A percentile compares a stretch with the other conserved stretches of the same genome.
Evolutionary conservation across 805 yeast species (phyloP).

Genomic region (Metschnikowia lochheadii): DNA sequence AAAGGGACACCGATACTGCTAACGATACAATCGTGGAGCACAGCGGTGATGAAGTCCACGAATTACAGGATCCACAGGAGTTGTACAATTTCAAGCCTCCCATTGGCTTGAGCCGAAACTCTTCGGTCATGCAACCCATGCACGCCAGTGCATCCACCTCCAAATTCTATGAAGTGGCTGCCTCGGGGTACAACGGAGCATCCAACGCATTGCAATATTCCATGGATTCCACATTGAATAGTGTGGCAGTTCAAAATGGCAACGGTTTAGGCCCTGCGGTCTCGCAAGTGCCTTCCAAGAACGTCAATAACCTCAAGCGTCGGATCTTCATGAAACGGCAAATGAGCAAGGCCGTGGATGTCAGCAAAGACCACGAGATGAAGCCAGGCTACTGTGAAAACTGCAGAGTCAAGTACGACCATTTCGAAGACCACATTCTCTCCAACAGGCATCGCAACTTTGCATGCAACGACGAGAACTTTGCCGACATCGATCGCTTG

Average conservation of each 20-base stretch:
- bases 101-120: conserved; percentile 29
- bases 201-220: conserved; percentile 40
- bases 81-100: conserved; percentile 28
- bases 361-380: conserved; percentile 26
- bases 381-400: conserved; percentile 90
- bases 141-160: conserved; percentile 25
- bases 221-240: conserved; percentile 37
- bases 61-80: conserved; percentile 5
- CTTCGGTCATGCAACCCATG: conserved; percentile 35
- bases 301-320: conserved; percentile 45
- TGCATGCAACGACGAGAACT: conserved; percentile 69
- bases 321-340: conserved; percentile 42
- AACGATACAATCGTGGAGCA: conserved; percentile 12
- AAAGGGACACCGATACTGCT: conserved; percentile 9
- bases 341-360: conserved; percentile 21
- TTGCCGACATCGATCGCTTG: conserved; percentile 70
- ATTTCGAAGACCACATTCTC: conserved; percentile 69
- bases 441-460: conserved; percentile 72
- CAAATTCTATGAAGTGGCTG: conserved; percentile 42
- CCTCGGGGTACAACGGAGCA: conserved; percentile 43
- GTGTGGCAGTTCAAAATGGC: conserved; percentile 25
- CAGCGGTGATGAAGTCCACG: conserved; percentile 6
- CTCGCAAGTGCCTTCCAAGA: conserved; percentile 53
- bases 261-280: conserved; percentile 62
- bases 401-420: conserved; percentile 79